These are phyloP conservation scores for Tetragonia tetragonoides DNA, from an alignment of 148 eudicot genomes.

Conservation along the genomic window DNA sequence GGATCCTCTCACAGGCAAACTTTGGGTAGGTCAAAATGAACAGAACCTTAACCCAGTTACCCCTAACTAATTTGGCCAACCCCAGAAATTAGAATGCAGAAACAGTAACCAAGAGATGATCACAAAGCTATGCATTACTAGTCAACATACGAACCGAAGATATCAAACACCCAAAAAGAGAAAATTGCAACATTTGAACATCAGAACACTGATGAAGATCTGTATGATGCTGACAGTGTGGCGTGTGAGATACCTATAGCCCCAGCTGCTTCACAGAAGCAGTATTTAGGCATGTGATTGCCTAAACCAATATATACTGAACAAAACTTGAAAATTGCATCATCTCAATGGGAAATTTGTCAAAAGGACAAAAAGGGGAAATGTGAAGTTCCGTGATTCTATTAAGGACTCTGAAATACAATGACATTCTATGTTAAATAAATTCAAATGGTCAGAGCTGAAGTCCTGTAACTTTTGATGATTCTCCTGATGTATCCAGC, in stretches of 20 bases:
- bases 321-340: not conserved
- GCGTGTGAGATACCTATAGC: not conserved
- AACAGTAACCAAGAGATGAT: not conserved
- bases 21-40: not conserved
- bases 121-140: not conserved
- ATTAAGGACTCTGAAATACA: not conserved
- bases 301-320: not conserved
- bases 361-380: not conserved
- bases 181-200: slow-evolving; percentile 7
- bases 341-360: too few species aligned
- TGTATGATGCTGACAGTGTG: not conserved
- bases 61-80: too few species aligned
- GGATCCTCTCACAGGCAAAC: not conserved
- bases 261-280: not conserved
- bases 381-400: not conserved
- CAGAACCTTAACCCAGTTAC: not conserved
- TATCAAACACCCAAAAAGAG: not conserved
- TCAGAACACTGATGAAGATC: not conserved
- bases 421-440: not conserved
- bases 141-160: not conserved
- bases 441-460: not conserved
- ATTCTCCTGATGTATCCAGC: not conserved
- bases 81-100: not conserved
- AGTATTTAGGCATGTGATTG: not conserved
- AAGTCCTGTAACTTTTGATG: not conserved